Conservation (phyloP, 176 grass and related monocot genomes). For the Tuctoria greenei region DNA sequence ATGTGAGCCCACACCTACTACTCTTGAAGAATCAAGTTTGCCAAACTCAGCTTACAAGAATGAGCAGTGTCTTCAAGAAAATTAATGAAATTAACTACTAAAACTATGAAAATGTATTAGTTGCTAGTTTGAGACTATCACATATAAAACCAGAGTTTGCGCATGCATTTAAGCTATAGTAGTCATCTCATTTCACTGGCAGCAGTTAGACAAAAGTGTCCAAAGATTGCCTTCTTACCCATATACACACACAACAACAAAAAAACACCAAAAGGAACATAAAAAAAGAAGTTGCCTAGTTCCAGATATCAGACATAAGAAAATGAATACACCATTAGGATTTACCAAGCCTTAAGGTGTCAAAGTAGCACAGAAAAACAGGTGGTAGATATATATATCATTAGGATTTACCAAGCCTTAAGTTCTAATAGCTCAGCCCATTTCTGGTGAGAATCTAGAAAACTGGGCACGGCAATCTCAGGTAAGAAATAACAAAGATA, state of each 20-base stretch:
- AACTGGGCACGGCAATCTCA: no score
- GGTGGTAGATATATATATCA: neutral
- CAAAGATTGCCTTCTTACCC: constrained; percentile 78
- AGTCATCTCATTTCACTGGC: constrained; percentile 74
- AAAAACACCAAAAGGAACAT: constrained; percentile 66
- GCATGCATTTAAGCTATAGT: constrained; percentile 75
- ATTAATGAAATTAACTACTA: constrained; percentile 21
- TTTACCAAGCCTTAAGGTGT: constrained; percentile 20
- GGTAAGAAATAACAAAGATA: no score
- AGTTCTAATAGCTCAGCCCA: no score
- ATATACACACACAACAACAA: constrained; percentile 82
- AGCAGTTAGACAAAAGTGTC: no score
- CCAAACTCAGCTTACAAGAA: neutral
- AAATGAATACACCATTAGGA: constrained; percentile 32
- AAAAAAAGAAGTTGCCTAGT: constrained; percentile 59
- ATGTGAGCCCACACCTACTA: neutral
- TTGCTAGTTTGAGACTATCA: constrained; percentile 54
- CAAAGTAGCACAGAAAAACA: neutral
- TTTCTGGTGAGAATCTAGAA: no score
- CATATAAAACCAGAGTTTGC: constrained; percentile 77
- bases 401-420: no score
- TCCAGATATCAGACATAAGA: constrained; percentile 43
- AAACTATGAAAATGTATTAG: constrained; percentile 45
- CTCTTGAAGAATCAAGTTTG: constrained; percentile 11
- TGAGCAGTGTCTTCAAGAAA: constrained; percentile 33